Evolutionary conservation across 1,284 basidiomycete species (phyloP).

Genomic region (Gomphus bonarii): DNA sequence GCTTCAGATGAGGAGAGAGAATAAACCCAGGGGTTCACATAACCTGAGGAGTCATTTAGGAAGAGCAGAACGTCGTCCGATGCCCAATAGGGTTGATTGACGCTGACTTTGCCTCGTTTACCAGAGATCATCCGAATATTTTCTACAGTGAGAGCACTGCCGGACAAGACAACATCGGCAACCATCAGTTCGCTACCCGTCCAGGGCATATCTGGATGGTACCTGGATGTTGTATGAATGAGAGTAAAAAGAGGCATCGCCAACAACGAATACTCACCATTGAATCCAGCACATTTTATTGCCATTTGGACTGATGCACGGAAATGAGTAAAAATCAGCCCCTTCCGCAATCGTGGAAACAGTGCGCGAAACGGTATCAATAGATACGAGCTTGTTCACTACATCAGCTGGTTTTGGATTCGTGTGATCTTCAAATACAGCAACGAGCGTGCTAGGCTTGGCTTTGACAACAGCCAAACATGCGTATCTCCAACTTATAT

Average conservation of each 20-base stretch:
- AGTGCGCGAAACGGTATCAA: slow-evolving; percentile 35
- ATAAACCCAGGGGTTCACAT: slow-evolving; percentile 59
- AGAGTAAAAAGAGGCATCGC: slow-evolving; percentile 8
- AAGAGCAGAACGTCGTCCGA: slow-evolving; percentile 50
- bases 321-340: slow-evolving; percentile 55
- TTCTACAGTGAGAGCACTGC: slow-evolving; percentile 20
- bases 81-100: slow-evolving; percentile 45
- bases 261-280: slow-evolving; percentile 31
- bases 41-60: slow-evolving; percentile 59
- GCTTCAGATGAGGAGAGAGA: slow-evolving; percentile 21
- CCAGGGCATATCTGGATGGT: slow-evolving; percentile 78
- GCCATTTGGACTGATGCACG: slow-evolving; percentile 61
- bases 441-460: slow-evolving; percentile 36
- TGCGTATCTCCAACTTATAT: slow-evolving; percentile 46
- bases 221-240: slow-evolving; percentile 11
- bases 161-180: slow-evolving; percentile 24
- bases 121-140: slow-evolving; percentile 37
- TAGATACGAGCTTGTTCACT: slow-evolving; percentile 45
- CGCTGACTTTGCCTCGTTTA: slow-evolving; percentile 34
- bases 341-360: slow-evolving; percentile 39
- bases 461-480: slow-evolving; percentile 30
- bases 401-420: slow-evolving; percentile 43
- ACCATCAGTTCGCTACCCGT: slow-evolving; percentile 54
- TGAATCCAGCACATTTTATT: slow-evolving; percentile 56
- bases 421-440: slow-evolving; percentile 62